Evolutionary conservation across 192 early-diverging fungal species (phyloP).

Genomic region (Coemansia sp.): DNA sequence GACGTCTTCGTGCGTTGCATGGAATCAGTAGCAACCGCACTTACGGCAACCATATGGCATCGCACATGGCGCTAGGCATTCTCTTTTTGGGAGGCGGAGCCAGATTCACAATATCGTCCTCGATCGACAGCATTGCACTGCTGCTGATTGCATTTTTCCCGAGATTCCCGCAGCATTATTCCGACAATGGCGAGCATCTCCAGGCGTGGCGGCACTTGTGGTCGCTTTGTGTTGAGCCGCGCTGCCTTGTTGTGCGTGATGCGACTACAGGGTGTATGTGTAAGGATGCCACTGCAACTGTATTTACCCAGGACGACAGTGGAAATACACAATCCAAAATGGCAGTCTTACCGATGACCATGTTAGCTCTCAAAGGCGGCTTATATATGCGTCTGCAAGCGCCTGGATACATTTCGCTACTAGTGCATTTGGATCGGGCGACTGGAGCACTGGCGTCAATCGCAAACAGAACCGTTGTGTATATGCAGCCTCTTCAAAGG

Average conservation of each 20-base stretch:
- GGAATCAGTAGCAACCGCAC: conserved; percentile 24
- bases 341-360: conserved; percentile 16
- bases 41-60: conserved; percentile 53
- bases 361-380: conserved; percentile 16
- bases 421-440: conserved; percentile 8
- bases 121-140: conserved; percentile 34
- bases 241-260: conserved; percentile 44
- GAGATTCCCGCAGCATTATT: conserved; percentile 36
- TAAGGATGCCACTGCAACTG: conserved; percentile 14
- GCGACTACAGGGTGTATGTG: conserved; percentile 30
- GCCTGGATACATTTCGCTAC: conserved; percentile 35
- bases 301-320: not conserved
- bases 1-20: conserved; percentile 60
- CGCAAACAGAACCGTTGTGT: conserved; percentile 19
- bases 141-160: conserved; percentile 45
- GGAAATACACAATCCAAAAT: not conserved
- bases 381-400: conserved; percentile 14
- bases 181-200: conserved; percentile 48
- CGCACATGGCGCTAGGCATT: conserved; percentile 48
- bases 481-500: conserved; percentile 22
- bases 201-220: conserved; percentile 55
- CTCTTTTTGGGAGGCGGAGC: conserved; percentile 47
- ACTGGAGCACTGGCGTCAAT: conserved; percentile 1
- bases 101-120: conserved; percentile 39
- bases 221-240: conserved; percentile 45